Evolutionary conservation across 306 rosid genomes (phyloP).

Genomic region (Aeschynomene evenia): DNA sequence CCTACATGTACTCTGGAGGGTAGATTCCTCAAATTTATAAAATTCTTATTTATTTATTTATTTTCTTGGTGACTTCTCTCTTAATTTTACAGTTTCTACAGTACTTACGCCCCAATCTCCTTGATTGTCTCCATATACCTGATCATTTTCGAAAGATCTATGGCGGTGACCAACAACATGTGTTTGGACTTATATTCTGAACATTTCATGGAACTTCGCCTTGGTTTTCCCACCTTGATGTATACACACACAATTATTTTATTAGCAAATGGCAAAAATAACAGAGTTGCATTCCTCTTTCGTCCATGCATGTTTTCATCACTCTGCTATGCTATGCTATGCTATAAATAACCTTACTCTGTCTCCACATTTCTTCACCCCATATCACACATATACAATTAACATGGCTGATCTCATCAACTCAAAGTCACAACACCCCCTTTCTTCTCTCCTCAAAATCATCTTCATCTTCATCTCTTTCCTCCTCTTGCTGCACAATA

Average conservation of each 20-base stretch:
- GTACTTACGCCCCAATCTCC: too few species aligned
- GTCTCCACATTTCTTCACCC: neutral
- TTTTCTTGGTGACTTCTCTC: too few species aligned
- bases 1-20: too few species aligned
- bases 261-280: neutral
- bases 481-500: constrained; percentile 20
- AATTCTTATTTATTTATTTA: too few species aligned
- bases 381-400: neutral
- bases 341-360: neutral
- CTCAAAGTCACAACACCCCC: neutral
- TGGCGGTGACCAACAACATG: neutral
- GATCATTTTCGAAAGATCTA: neutral
- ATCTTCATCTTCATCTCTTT: constrained; percentile 18
- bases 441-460: neutral
- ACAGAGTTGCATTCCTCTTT: neutral
- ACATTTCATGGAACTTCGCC: too few species aligned
- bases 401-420: constrained; percentile 16
- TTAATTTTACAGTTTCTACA: too few species aligned
- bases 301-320: too few species aligned
- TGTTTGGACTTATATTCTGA: neutral
- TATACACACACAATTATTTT: too few species aligned
- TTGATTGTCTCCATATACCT: neutral
- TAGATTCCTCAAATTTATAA: too few species aligned
- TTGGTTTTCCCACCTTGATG: constrained; percentile 4
- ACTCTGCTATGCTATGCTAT: too few species aligned